Evolutionary conservation across 768 basidiomycete species (phyloP), one percentile per base, ranked within the genome.

Genomic region (Paxillus ammoniavirescens): DNA sequence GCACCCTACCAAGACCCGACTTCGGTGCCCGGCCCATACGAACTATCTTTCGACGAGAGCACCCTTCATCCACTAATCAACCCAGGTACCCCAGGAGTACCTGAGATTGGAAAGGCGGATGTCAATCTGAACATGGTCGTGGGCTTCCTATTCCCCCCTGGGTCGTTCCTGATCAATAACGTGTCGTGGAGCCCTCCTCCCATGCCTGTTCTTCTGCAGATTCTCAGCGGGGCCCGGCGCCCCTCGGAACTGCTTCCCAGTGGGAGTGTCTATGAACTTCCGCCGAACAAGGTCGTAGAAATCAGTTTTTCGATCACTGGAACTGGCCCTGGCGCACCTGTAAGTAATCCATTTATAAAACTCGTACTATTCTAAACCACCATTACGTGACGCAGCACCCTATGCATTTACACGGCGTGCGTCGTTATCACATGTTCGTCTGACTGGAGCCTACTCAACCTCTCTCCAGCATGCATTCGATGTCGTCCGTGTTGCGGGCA

Each of bases 121-220:
- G 65, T 78, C 21, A 66, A 62, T 21, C 30, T 78, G 30, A 63
- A 65, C 46, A 57, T 70, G 6, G 21, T 21, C 13, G 44, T 56
- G 0, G 59, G 60, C 3, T 18, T 47, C 36, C 58, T 23, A 31
- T 1, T 18, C 1, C 0, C 23, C 6, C 8, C n/a, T 0, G 47
- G 38, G 2, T 30, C 12, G 8, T 72, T 62, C 43, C 60, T 56
- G 3, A n/a, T 73, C 13, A 71, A 72, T 43, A 62, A 59, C 7
- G 54, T 44, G 15, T 60, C 73, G 15, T 83, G 63, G 48, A 23
- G 61, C 5, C 61, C 70, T 5, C 79, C 83, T 0, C 63, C 71
- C 0, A 65, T 77, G 1, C 82, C 84, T 0, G 80, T 83, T 4
- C 73, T 86, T 14, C 72, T 84, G 1, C 84, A 86, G 58, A 81